phyloP scores from a whole-genome alignment of 2,329 filamentous ascomycete species.

The Xylaria arbuscula region DNA sequence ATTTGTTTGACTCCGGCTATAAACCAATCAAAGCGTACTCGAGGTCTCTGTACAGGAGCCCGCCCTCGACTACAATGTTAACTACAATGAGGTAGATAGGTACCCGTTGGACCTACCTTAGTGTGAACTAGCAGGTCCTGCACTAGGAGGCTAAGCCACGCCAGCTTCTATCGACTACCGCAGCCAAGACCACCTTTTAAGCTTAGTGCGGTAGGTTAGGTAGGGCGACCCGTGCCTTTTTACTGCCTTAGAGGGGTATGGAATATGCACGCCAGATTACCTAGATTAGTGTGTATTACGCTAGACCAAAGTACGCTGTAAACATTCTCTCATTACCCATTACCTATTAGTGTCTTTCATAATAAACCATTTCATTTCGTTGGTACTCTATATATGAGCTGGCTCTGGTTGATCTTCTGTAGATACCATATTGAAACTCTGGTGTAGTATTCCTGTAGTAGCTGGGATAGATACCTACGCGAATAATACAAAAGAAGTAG shows the following conservation, averaged over 20 bases:
- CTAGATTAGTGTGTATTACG: background rate
- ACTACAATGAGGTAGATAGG: background rate
- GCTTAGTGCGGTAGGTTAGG: constrained; percentile 3
- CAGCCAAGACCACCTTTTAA: background rate
- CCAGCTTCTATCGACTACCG: background rate
- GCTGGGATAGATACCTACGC: too few relatives aligned
- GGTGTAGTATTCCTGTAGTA: too few relatives aligned
- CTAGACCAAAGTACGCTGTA: too few relatives aligned
- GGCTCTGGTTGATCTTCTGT: too few relatives aligned
- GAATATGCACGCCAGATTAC: background rate
- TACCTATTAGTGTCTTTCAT: background rate
- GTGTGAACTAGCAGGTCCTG: background rate
- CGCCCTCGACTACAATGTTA: too few relatives aligned
- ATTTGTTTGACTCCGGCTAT: background rate
- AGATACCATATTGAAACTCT: too few relatives aligned
- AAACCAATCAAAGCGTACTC: background rate
- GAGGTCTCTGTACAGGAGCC: background rate
- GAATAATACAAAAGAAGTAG: background rate
- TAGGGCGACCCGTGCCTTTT: constrained; percentile 14
- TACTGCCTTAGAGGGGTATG: background rate
- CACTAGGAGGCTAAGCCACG: constrained; percentile 19
- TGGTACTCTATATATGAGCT: too few relatives aligned
- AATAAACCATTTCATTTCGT: too few relatives aligned
- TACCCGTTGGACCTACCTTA: background rate
- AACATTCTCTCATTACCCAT: background rate